Evolutionary conservation across 2,329 filamentous ascomycete genomes (phyloP).

Genomic region (Huntiella abstrusa): DNA sequence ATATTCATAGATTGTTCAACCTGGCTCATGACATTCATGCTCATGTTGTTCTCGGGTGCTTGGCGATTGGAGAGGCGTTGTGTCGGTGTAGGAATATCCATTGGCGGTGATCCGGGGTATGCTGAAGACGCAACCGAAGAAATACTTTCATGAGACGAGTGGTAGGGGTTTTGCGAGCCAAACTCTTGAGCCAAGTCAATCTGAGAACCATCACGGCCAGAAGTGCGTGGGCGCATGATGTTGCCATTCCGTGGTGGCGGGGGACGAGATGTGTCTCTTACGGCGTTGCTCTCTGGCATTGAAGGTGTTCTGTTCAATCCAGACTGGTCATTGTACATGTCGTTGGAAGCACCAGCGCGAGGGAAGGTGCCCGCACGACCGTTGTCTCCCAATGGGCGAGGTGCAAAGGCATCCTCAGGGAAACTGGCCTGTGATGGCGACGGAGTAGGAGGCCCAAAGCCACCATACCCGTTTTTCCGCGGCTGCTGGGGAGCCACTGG

Average conservation of each 20-base stretch:
- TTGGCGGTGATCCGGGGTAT: slow-evolving; percentile 21
- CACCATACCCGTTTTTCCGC: slow-evolving; percentile 36
- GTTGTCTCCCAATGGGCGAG: slow-evolving; percentile 20
- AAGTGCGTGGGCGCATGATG: slow-evolving; percentile 24
- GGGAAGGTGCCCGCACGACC: slow-evolving; percentile 37
- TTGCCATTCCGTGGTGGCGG: slow-evolving; percentile 34
- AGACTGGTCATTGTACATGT: background rate
- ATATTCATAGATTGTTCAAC: slow-evolving; percentile 8
- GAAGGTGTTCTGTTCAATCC: slow-evolving; percentile 8
- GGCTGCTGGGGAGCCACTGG: slow-evolving; percentile 14
- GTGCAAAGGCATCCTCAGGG: slow-evolving; percentile 18
- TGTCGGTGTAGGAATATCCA: background rate
- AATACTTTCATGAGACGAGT: slow-evolving; percentile 22
- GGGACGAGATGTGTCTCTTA: slow-evolving; percentile 26
- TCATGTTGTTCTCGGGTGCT: background rate
- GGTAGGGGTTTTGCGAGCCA: slow-evolving; percentile 43
- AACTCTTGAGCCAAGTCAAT: slow-evolving; percentile 42
- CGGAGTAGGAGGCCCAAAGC: slow-evolving; percentile 32
- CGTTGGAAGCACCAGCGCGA: slow-evolving; percentile 17
- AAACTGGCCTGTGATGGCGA: slow-evolving; percentile 13
- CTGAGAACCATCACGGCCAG: slow-evolving; percentile 21
- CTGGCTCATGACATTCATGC: slow-evolving; percentile 9
- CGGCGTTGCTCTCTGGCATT: slow-evolving; percentile 17
- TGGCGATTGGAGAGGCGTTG: background rate
- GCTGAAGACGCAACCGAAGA: slow-evolving; percentile 7